A percentile compares a stretch with the other conserved stretches of the same genome.
These are phyloP conservation scores for Sclerotiophoma versabilis DNA, from an alignment of 2,329 filamentous ascomycete genomes.

Conservation along the genomic window DNA sequence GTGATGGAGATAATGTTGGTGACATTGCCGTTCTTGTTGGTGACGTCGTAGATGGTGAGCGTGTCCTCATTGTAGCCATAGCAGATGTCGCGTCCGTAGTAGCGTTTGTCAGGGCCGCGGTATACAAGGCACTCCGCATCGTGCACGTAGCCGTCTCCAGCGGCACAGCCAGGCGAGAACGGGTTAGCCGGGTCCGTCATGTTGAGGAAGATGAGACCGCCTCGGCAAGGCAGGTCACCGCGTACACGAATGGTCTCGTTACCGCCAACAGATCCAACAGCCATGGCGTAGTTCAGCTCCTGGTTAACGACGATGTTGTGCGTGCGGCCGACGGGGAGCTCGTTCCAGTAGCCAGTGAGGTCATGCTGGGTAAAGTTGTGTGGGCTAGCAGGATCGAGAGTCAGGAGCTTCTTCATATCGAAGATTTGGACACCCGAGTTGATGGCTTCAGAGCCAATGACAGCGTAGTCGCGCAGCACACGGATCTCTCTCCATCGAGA, in stretches of 20 bases:
- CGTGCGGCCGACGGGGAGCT: constrained; percentile 38
- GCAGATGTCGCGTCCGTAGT: constrained; percentile 60
- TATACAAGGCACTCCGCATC: constrained; percentile 66
- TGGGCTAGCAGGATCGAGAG: constrained; percentile 32
- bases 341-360: constrained; percentile 36
- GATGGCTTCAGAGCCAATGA: constrained; percentile 47
- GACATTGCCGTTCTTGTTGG: constrained; percentile 52
- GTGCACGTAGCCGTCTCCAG: constrained; percentile 64
- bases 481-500: constrained; percentile 61
- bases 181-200: constrained; percentile 61
- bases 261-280: constrained; percentile 36
- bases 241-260: constrained; percentile 36
- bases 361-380: constrained; percentile 36
- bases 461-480: constrained; percentile 45
- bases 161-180: constrained; percentile 59
- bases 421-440: constrained; percentile 66
- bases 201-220: constrained; percentile 64
- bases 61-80: constrained; percentile 63
- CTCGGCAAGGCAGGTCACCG: constrained; percentile 50
- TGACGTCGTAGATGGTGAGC: constrained; percentile 59
- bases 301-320: constrained; percentile 46
- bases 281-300: constrained; percentile 38
- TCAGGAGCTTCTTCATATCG: constrained; percentile 60
- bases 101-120: constrained; percentile 57
- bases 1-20: constrained; percentile 59